These are phyloP conservation scores for Eucalyptus rudis DNA, from an alignment of 345 rosid species.

Conservation along the genomic window DNA sequence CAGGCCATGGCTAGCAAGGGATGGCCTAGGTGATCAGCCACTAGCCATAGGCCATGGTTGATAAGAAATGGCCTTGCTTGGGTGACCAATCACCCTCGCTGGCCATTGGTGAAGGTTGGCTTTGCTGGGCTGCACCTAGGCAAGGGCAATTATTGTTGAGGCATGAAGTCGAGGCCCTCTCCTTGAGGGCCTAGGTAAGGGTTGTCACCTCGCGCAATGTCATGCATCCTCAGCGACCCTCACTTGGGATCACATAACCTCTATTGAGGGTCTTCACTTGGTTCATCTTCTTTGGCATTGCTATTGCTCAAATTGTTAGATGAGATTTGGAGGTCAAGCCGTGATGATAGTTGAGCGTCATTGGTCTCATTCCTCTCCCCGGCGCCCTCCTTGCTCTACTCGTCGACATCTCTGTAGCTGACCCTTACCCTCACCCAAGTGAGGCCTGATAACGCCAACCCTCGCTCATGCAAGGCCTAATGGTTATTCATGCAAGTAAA, in stretches of 20 bases:
- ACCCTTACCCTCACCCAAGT: background rate
- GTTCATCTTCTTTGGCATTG: too few species aligned
- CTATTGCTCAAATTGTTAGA: background rate
- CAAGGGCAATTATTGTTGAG: background rate
- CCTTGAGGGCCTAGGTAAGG: background rate
- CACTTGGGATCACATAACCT: background rate
- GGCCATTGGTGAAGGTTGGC: background rate
- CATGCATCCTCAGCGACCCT: background rate
- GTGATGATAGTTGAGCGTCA: background rate
- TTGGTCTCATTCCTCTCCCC: background rate
- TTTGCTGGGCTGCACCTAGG: background rate
- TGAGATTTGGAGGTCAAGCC: background rate
- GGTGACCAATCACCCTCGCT: background rate
- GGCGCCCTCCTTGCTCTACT: background rate
- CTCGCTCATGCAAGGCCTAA: background rate
- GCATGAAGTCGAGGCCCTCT: background rate
- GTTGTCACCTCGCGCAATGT: fast-evolving
- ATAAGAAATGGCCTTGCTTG: background rate
- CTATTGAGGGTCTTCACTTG: background rate
- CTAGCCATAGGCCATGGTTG: background rate
- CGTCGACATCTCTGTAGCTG: too few species aligned
- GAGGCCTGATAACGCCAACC: background rate
- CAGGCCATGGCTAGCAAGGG: too few species aligned
- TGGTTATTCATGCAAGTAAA: background rate
- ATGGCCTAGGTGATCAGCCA: too few species aligned